Evolutionary conservation across 371 early-diverging fungal species (phyloP), one percentile per base, ranked within the genome.

Genomic region (Globomyces sp.): DNA sequence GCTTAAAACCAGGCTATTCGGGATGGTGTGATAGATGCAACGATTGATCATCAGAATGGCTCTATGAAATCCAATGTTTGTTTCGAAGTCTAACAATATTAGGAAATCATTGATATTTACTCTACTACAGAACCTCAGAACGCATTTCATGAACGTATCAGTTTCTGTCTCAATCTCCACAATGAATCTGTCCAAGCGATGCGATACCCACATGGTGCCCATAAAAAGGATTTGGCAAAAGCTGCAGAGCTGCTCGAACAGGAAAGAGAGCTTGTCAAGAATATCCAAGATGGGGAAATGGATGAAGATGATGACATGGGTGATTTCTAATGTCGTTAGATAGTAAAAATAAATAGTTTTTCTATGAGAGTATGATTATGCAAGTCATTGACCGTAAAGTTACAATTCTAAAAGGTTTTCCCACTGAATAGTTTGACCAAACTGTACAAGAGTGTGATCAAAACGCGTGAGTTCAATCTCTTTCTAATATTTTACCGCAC

Each of bases 21-120:
- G 48, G 99, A 98, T 72, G 97, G 96, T 64, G 98, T 98, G 34
- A 94, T 98, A 77, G 95, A 95, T 78, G 99, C 97, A 49, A 87
- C 87, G 0, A 85, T 97, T 65, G 94, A 96, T 71, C 98, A 98
- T 75, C 90, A 93, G 73, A 84, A 87, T 64, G 98, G 97, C 0
- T 94, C 81, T 72, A 90, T 98, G 87, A 86, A 92, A 81, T 89
- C 91, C 71, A 90, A 92, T 74, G 87, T 84, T 70, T 57, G 13
- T 13, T 37, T n/a, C 11, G 57, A 13, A 2, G 36, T 34, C 4
- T 46, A 4, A 8, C 40, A 42, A 13, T 9, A 63, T 13, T 71
- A 82, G 86, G 98, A 95, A 78, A 89, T 87, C 65, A 89, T 84
- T 36, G 96, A 98, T 74, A 87, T 96, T 67, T 98, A 98, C 74